Percentiles rank a stretch among this genome's conserved stretches.
Conservation (phyloP, 768 basidiomycete genomes). For the Psilocybe cyanescens region DNA sequence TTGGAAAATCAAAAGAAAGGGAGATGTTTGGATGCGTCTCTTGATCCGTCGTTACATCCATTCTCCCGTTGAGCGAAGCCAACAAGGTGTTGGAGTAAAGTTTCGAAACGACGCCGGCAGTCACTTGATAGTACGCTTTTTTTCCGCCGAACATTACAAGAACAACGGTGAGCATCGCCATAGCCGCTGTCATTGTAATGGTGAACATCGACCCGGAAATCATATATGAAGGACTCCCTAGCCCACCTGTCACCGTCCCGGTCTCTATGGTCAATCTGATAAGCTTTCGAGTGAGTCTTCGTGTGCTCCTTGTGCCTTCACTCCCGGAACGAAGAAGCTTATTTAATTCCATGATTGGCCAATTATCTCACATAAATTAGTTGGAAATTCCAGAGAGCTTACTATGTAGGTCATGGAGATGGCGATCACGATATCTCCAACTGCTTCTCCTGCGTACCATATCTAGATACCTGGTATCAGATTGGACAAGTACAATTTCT, state of each 20-base stretch:
- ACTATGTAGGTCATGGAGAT: conserved; percentile 8
- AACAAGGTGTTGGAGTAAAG: conserved; percentile 1
- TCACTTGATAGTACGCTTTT: neutral
- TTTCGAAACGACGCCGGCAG: neutral
- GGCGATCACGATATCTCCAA: conserved; percentile 7
- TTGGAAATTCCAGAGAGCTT: neutral
- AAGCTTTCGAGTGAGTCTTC: neutral
- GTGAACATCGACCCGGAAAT: neutral
- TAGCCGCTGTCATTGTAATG: neutral
- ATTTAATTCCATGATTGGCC: no score
- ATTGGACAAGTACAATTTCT: neutral
- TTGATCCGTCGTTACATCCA: neutral
- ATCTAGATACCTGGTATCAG: neutral
- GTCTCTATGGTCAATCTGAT: conserved; percentile 1
- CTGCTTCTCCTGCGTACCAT: conserved; percentile 1
- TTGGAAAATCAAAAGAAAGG: neutral
- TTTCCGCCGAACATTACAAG: neutral
- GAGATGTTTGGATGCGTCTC: neutral
- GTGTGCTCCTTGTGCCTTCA: neutral
- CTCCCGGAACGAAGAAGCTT: neutral
- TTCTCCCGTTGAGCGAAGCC: neutral
- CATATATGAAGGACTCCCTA: neutral
- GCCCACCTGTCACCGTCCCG: conserved; percentile 5
- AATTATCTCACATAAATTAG: neutral
- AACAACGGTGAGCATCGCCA: neutral